These are phyloP conservation scores for Pyrenula massariospora DNA, from an alignment of 495 filamentous ascomycete genomes.

Conservation along the genomic window DNA sequence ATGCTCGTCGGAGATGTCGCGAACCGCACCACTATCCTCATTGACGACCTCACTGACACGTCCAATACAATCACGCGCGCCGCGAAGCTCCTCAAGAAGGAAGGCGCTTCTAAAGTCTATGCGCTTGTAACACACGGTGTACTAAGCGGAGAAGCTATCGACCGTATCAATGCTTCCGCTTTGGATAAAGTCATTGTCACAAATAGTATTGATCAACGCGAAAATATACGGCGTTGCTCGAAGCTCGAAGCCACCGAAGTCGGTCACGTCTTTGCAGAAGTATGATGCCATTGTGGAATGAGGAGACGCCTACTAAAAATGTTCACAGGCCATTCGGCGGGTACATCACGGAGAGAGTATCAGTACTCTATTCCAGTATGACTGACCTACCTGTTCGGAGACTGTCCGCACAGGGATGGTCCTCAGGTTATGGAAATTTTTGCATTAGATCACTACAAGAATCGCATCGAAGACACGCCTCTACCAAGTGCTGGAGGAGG, in stretches of 20 bases:
- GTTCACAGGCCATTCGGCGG: conserved; percentile 69
- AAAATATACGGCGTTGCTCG: conserved; percentile 58
- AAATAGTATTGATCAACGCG: conserved; percentile 85
- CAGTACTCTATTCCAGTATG: conserved; percentile 90
- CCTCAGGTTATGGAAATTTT: too few species aligned
- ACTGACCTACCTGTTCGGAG: conserved; percentile 35
- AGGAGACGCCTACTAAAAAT: neutral
- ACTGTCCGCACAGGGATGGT: too few species aligned
- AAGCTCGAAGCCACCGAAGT: conserved; percentile 92
- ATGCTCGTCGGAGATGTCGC: conserved; percentile 91
- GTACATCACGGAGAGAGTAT: conserved; percentile 98
- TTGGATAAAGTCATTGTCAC: conserved; percentile 89
- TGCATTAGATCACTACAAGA: too few species aligned
- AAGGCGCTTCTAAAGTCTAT: conserved; percentile 78
- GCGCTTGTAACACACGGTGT: conserved; percentile 92
- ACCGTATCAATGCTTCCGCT: conserved; percentile 80
- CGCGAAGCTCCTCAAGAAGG: conserved; percentile 91
- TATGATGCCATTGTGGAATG: conserved; percentile 17
- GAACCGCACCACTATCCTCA: conserved; percentile 70
- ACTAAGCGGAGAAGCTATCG: conserved; percentile 86
- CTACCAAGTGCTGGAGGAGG: neutral
- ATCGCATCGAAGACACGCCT: too few species aligned
- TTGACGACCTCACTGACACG: conserved; percentile 93
- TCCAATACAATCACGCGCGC: conserved; percentile 94
- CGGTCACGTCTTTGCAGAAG: conserved; percentile 86